Conservation (phyloP, 2,329 filamentous ascomycete genomes). For the Sordariomycetes sp. region DNA sequence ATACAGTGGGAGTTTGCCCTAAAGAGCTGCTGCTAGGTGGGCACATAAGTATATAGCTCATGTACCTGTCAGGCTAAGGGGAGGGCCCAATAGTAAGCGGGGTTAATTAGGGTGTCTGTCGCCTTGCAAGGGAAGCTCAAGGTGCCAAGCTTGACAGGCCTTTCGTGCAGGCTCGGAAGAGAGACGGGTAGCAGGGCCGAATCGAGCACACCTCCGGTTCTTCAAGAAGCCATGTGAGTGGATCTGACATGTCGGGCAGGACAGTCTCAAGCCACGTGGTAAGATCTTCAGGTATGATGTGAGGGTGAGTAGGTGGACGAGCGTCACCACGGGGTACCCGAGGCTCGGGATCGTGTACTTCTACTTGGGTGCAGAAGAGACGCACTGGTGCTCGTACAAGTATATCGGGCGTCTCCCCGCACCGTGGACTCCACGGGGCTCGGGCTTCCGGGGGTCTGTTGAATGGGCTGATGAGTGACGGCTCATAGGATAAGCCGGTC, state of each 20-base stretch:
- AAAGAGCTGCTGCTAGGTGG: background rate
- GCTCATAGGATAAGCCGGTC: background rate
- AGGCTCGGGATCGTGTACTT: background rate
- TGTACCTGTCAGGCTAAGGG: background rate
- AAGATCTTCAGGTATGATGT: background rate
- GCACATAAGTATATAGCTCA: background rate
- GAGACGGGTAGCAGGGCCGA: background rate
- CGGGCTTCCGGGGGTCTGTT: no score
- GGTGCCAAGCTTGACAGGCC: no score
- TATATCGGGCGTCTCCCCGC: background rate
- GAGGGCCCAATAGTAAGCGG: no score
- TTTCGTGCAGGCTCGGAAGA: no score
- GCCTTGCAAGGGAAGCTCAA: no score
- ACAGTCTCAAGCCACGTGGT: background rate
- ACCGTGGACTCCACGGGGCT: background rate
- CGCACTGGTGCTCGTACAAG: background rate
- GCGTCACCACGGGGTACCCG: background rate
- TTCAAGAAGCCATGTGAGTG: background rate
- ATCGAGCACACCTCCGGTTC: background rate
- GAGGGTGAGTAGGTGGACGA: background rate
- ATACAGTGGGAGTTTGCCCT: background rate
- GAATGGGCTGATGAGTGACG: background rate
- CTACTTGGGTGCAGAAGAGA: background rate
- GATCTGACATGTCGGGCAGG: background rate
- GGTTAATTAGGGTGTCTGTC: no score